Evolutionary conservation across 2,329 filamentous ascomycete genomes (phyloP).

Genomic region (Fusarium anguioides): DNA sequence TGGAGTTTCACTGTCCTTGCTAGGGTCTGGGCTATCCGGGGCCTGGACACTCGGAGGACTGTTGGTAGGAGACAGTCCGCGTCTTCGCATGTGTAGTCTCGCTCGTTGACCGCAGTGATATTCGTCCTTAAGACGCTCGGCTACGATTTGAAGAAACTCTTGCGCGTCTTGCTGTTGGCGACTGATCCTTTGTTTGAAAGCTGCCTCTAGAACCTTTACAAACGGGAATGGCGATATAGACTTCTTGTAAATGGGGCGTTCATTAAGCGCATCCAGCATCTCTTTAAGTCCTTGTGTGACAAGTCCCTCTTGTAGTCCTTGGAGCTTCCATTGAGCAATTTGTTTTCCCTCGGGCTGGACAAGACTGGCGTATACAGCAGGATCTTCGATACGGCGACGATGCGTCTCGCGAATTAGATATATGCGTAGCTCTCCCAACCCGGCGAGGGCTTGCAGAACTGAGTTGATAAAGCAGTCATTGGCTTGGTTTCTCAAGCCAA

Average conservation of each 20-base stretch:
- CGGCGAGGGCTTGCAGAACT: constrained; percentile 90
- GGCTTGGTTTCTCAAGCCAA: constrained; percentile 88
- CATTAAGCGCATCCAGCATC: constrained; percentile 91
- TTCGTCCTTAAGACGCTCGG: constrained; percentile 92
- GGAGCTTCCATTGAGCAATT: constrained; percentile 69
- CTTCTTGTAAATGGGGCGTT: constrained; percentile 92
- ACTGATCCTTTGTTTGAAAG: constrained; percentile 91
- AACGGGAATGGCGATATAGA: constrained; percentile 90
- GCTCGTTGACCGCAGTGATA: constrained; percentile 87
- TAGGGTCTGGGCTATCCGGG: constrained; percentile 38
- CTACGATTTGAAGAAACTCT: constrained; percentile 94
- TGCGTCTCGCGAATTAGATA: constrained; percentile 95
- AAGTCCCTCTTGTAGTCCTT: constrained; percentile 79
- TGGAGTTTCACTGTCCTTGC: constrained; percentile 9
- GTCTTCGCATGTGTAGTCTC: constrained; percentile 64
- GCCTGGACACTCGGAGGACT: constrained; percentile 25
- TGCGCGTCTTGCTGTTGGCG: constrained; percentile 97
- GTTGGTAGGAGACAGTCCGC: constrained; percentile 36
- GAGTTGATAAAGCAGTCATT: constrained; percentile 99
- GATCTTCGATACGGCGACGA: constrained; percentile 81
- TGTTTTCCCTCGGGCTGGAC: constrained; percentile 60
- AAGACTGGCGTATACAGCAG: constrained; percentile 76
- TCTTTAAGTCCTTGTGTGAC: constrained; percentile 91
- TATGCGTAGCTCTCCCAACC: constrained; percentile 85
- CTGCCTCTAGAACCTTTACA: constrained; percentile 82